A percentile compares a stretch with the other conserved stretches of the same genome.
Evolutionary conservation across 352 stramenopile genomes (phyloP).

Genomic region (Pythium grandisporangium): DNA sequence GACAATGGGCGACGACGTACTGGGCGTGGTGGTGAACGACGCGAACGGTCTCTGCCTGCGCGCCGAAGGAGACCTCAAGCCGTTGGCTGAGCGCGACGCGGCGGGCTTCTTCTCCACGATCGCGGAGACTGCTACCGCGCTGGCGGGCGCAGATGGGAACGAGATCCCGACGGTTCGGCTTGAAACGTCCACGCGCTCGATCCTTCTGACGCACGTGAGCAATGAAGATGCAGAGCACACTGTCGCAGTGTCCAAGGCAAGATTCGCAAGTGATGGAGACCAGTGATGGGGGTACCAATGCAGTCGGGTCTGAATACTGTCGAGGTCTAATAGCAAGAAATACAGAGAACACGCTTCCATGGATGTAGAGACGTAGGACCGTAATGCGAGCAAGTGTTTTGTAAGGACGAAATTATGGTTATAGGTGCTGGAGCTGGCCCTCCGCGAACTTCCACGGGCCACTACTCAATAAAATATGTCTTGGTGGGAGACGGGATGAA

Average conservation of each 20-base stretch:
- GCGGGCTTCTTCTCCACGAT: slow-evolving; percentile 73
- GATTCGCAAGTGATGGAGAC: neutral
- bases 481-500: slow-evolving; percentile 1
- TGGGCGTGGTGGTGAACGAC: slow-evolving; percentile 69
- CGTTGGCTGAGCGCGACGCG: slow-evolving; percentile 30
- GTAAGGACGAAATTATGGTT: too few species aligned
- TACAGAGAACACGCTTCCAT: too few species aligned
- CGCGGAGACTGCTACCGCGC: slow-evolving; percentile 40
- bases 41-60: slow-evolving; percentile 61
- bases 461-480: slow-evolving; percentile 12
- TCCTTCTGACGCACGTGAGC: slow-evolving; percentile 52
- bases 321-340: too few species aligned
- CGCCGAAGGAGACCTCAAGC: slow-evolving; percentile 51
- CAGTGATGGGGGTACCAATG: too few species aligned
- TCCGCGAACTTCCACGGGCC: too few species aligned
- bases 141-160: slow-evolving; percentile 19
- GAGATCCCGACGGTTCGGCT: slow-evolving; percentile 18
- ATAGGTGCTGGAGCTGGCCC: too few species aligned
- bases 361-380: too few species aligned
- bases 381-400: too few species aligned
- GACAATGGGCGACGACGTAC: slow-evolving; percentile 33
- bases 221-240: slow-evolving; percentile 31
- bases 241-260: slow-evolving; percentile 46
- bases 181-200: slow-evolving; percentile 23
- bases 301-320: too few species aligned